A percentile compares a stretch with the other conserved stretches of the same genome.
Conservation (phyloP, 2,329 filamentous ascomycete genomes). For the Lecanicillium sp. region DNA sequence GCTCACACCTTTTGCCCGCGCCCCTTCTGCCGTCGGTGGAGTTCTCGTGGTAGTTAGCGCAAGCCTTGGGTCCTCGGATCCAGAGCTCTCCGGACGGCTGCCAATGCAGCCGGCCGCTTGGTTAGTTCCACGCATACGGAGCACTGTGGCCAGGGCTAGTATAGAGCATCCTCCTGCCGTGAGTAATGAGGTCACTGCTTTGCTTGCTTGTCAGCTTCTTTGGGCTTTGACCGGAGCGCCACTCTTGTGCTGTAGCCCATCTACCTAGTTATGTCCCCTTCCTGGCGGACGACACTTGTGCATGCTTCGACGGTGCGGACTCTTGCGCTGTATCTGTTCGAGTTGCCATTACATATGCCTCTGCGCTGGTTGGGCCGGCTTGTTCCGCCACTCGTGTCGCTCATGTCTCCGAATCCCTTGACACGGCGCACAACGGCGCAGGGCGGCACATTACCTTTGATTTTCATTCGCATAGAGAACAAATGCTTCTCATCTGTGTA, state of each 20-base stretch:
- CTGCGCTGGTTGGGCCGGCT: not conserved
- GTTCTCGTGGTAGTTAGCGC: not conserved
- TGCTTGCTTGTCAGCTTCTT: not conserved
- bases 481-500: not conserved
- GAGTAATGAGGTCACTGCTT: not conserved
- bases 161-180: not conserved
- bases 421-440: not conserved
- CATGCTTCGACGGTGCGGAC: not conserved
- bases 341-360: not conserved
- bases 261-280: too few species aligned
- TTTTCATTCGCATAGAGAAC: not conserved
- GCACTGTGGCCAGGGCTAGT: too few species aligned
- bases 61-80: not conserved
- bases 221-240: not conserved
- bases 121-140: not conserved
- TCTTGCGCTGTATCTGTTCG: not conserved
- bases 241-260: not conserved
- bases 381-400: not conserved
- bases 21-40: not conserved
- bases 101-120: not conserved
- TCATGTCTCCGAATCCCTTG: not conserved
- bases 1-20: not conserved
- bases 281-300: too few species aligned
- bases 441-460: not conserved
- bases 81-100: slow-evolving; percentile 8